Conservation (phyloP, 495 filamentous ascomycete species). For the Hypomontagnella monticulosa region DNA sequence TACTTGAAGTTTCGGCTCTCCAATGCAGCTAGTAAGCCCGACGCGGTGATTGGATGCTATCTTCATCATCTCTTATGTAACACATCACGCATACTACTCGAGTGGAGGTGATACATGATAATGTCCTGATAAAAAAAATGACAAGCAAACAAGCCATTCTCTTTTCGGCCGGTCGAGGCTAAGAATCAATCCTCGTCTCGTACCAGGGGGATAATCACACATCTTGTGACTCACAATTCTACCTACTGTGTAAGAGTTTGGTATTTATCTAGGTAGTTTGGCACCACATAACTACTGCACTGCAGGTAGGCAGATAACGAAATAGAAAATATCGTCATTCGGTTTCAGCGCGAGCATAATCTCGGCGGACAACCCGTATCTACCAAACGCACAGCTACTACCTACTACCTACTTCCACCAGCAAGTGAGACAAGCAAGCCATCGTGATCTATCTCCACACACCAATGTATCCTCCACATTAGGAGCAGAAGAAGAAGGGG, state of each 20-base stretch:
- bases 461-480: not conserved
- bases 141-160: not conserved
- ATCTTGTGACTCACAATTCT: not conserved
- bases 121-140: not conserved
- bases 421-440: slow-evolving; percentile 1
- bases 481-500: slow-evolving; percentile 1
- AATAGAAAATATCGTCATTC: not conserved
- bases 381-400: slow-evolving; percentile 1
- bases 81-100: not conserved
- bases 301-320: not conserved
- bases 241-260: no score
- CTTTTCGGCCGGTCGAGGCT: not conserved
- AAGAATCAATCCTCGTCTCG: not conserved
- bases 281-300: no score
- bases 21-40: no score
- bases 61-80: not conserved
- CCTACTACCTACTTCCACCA: not conserved
- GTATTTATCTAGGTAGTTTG: not conserved
- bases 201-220: not conserved
- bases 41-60: not conserved
- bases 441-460: not conserved
- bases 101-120: not conserved
- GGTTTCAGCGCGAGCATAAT: slow-evolving; percentile 13
- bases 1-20: no score
- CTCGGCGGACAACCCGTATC: slow-evolving; percentile 11